These are phyloP conservation scores for Lodderomyces metapsilosis DNA, from an alignment of 1,139 yeast genomes.

Conservation along the genomic window DNA sequence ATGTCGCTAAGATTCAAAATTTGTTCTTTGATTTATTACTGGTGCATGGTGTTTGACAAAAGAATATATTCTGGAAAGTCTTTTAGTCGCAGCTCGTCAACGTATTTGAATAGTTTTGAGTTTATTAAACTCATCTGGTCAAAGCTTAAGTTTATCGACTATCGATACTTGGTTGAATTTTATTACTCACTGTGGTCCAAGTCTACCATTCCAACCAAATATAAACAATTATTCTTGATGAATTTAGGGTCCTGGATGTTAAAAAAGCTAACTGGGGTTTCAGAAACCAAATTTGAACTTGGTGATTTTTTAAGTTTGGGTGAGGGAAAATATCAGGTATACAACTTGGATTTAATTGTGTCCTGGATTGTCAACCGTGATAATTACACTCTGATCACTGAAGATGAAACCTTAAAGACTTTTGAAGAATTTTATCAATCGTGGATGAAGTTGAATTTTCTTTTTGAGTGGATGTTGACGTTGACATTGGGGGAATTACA, in stretches of 20 bases:
- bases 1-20: constrained; percentile 29
- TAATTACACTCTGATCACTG: constrained; percentile 19
- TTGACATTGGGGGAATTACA: constrained; percentile 3
- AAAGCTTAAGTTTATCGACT: constrained; percentile 11
- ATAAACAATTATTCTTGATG: constrained; percentile 11
- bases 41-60: constrained; percentile 19
- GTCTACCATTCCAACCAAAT: constrained; percentile 6
- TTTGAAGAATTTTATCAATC: constrained; percentile 19
- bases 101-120: constrained; percentile 5
- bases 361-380: constrained; percentile 13
- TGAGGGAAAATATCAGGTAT: background rate
- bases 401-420: constrained; percentile 20
- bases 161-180: constrained; percentile 13
- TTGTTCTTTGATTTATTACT: constrained; percentile 20
- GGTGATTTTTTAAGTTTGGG: background rate
- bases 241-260: constrained; percentile 11
- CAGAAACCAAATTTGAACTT: background rate
- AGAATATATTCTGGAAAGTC: background rate
- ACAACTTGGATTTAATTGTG: constrained; percentile 9
- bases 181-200: constrained; percentile 7
- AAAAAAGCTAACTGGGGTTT: constrained; percentile 11
- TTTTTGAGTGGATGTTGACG: constrained; percentile 21
- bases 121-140: constrained; percentile 10
- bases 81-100: background rate
- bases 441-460: constrained; percentile 25